phyloP scores from a whole-genome alignment of 306 rosid species.

The Abrus pulchellus region DNA sequence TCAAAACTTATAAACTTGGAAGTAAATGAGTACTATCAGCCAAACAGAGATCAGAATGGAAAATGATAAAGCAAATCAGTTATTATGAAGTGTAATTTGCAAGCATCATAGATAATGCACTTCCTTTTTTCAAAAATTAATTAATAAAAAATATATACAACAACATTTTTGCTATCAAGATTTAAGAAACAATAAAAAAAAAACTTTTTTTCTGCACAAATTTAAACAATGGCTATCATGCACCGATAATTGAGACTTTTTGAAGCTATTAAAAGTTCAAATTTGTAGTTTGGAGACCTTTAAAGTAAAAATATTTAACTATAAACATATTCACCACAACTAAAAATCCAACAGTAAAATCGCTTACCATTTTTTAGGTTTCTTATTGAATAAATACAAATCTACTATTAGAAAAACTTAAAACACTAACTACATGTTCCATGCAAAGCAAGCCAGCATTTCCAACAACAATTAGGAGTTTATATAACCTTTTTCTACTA shows the following conservation, averaged over 20 bases:
- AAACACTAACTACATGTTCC: not conserved
- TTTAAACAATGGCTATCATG: not conserved
- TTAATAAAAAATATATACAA: not conserved
- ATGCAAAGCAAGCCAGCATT: not conserved
- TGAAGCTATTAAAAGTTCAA: not conserved
- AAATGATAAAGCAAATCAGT: constrained; percentile 40
- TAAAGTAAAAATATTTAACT: not conserved
- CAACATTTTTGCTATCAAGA: constrained; percentile 11
- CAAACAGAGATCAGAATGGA: constrained; percentile 10
- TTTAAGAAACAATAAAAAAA: not conserved
- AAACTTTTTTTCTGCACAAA: not conserved
- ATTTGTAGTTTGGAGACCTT: constrained; percentile 31
- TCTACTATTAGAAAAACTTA: not conserved
- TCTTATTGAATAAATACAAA: not conserved
- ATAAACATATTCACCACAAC: constrained; percentile 12
- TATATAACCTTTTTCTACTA: not conserved
- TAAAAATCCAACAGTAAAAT: not conserved
- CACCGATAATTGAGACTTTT: not conserved
- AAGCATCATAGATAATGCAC: not conserved
- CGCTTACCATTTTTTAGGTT: not conserved
- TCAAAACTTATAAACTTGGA: not conserved
- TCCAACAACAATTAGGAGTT: not conserved
- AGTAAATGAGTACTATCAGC: constrained; percentile 19
- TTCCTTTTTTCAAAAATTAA: not conserved
- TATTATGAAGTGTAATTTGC: constrained; percentile 4